A percentile compares a stretch with the other conserved stretches of the same genome.
These are phyloP conservation scores for Chrysoporthe cubensis DNA, from an alignment of 2,329 filamentous ascomycete genomes.

Conservation along the genomic window DNA sequence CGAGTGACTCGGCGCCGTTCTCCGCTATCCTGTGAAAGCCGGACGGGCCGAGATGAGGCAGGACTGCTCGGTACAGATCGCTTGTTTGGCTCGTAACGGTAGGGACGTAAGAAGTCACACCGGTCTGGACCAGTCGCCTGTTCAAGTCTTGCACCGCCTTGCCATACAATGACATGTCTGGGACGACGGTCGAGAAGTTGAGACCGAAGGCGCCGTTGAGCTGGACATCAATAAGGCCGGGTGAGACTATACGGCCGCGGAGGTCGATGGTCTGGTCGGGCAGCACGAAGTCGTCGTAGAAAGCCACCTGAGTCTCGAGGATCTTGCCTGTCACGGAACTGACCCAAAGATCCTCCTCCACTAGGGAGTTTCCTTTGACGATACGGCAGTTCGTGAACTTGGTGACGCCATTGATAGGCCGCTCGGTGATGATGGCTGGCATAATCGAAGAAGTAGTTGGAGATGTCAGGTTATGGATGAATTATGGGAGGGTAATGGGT, in stretches of 20 bases:
- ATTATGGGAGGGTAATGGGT: slow-evolving; percentile 2
- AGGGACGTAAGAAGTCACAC: slow-evolving; percentile 83
- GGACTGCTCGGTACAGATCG: slow-evolving; percentile 80
- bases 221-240: slow-evolving; percentile 88
- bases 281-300: slow-evolving; percentile 69
- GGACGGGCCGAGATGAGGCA: slow-evolving; percentile 78
- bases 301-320: slow-evolving; percentile 68
- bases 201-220: slow-evolving; percentile 92
- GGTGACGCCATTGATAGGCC: slow-evolving; percentile 63
- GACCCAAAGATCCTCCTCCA: slow-evolving; percentile 86
- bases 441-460: slow-evolving; percentile 41
- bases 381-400: slow-evolving; percentile 90
- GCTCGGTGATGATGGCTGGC: slow-evolving; percentile 50
- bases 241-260: slow-evolving; percentile 79
- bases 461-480: background rate
- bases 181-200: slow-evolving; percentile 79
- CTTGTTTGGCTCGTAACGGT: slow-evolving; percentile 79
- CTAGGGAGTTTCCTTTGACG: slow-evolving; percentile 67
- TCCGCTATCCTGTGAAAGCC: slow-evolving; percentile 60
- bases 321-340: slow-evolving; percentile 82
- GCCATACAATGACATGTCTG: slow-evolving; percentile 67
- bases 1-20: slow-evolving; percentile 83
- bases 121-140: slow-evolving; percentile 69
- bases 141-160: slow-evolving; percentile 73
- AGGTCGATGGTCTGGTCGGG: slow-evolving; percentile 81